These are phyloP conservation scores for Astrephomene gubernaculifera DNA, from an alignment of 139 green algal species.

Conservation along the genomic window DNA sequence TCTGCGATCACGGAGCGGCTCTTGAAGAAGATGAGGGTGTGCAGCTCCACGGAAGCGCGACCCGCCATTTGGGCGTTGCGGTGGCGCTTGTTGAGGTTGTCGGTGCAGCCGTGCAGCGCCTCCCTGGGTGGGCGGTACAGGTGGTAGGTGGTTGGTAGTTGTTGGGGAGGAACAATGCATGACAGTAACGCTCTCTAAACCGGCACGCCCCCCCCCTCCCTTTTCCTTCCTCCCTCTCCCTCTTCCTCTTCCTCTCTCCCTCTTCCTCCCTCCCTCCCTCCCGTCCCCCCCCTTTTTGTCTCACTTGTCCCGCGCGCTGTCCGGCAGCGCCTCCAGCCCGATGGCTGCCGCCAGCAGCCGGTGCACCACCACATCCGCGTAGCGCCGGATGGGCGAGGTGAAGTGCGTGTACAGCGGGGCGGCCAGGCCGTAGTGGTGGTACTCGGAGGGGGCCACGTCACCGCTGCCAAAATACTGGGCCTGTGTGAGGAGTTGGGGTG, in stretches of 20 bases:
- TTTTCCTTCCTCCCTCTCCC: too few relatives aligned
- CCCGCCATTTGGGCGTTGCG: conserved; percentile 94
- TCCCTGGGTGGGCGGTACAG: conserved; percentile 53
- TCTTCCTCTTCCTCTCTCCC: too few relatives aligned
- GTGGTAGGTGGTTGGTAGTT: too few relatives aligned
- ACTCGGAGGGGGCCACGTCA: conserved; percentile 70
- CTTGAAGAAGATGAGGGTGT: conserved; percentile 98
- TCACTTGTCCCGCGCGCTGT: conserved; percentile 69
- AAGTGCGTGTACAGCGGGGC: conserved; percentile 97
- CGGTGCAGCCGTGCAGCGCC: conserved; percentile 67
- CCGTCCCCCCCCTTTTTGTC: too few relatives aligned
- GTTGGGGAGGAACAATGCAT: too few relatives aligned
- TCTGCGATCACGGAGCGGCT: conserved; percentile 71
- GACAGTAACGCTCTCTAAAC: too few relatives aligned
- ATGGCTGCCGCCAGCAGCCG: conserved; percentile 87
- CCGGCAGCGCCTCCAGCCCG: conserved; percentile 79
- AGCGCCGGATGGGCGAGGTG: conserved; percentile 92
- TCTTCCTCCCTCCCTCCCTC: too few relatives aligned
- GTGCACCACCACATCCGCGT: conserved; percentile 96
- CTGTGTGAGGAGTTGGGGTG: conserved; percentile 35
- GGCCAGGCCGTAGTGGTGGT: conserved; percentile 94
- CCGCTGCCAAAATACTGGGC: conserved; percentile 88
- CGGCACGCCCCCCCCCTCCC: too few relatives aligned
- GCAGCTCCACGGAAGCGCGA: conserved; percentile 91
- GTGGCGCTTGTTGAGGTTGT: conserved; percentile 94